These are phyloP conservation scores for Tympanopsis confertula DNA, from an alignment of 2,329 filamentous ascomycete genomes.

Conservation along the genomic window DNA sequence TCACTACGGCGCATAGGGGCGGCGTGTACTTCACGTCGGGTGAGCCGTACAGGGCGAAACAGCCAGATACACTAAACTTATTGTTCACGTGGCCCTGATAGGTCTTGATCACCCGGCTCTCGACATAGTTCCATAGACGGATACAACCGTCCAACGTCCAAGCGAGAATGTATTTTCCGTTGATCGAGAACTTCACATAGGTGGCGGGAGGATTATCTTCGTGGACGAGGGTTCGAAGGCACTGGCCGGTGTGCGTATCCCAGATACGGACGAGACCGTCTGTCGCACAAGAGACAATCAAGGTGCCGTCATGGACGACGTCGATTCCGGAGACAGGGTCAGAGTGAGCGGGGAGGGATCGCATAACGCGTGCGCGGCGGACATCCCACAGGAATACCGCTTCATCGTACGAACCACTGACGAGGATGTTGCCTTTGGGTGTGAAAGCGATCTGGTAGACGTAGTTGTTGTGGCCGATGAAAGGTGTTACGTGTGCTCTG, in stretches of 20 bases:
- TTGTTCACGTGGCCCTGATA: constrained; percentile 86
- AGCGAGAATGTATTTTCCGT: constrained; percentile 83
- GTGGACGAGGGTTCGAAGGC: constrained; percentile 84
- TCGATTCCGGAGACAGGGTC: constrained; percentile 91
- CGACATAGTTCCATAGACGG: constrained; percentile 88
- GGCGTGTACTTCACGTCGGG: constrained; percentile 11
- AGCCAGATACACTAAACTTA: constrained; percentile 73
- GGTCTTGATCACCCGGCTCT: constrained; percentile 85
- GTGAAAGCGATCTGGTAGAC: constrained; percentile 89
- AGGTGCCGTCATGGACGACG: constrained; percentile 80
- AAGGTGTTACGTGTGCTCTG: constrained; percentile 31
- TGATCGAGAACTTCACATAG: constrained; percentile 83
- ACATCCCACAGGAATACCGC: constrained; percentile 97
- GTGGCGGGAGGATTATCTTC: constrained; percentile 89
- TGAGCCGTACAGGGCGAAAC: constrained; percentile 59
- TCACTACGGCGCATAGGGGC: constrained; percentile 51
- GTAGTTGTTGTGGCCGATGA: constrained; percentile 90
- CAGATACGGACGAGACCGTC: constrained; percentile 89
- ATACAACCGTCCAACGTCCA: constrained; percentile 85
- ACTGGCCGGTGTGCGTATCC: constrained; percentile 92
- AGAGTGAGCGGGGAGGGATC: constrained; percentile 82
- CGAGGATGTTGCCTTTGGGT: constrained; percentile 95
- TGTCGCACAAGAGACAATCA: constrained; percentile 82
- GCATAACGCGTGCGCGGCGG: constrained; percentile 74
- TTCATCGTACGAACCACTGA: constrained; percentile 91